phyloP scores from a whole-genome alignment of 495 filamentous ascomycete species.

The Neurospora sp. region DNA sequence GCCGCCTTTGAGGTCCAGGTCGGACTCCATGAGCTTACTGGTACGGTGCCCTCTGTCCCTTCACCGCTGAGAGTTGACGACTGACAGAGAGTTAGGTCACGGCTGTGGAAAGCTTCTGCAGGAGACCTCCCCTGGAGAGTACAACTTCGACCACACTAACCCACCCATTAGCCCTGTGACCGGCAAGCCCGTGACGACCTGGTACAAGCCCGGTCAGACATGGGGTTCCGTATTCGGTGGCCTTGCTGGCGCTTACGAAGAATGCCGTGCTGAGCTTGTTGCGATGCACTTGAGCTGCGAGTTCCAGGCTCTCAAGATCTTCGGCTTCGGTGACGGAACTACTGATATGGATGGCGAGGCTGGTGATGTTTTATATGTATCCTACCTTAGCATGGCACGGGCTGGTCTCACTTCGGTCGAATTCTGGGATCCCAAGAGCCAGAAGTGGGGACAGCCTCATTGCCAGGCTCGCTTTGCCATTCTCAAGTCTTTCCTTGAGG shows the following conservation, averaged over 20 bases:
- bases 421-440: constrained; percentile 75
- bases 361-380: constrained; percentile 73
- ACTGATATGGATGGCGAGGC: constrained; percentile 62
- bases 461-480: constrained; percentile 93
- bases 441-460: constrained; percentile 92
- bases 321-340: constrained; percentile 74
- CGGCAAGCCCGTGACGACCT: constrained; percentile 65
- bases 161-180: constrained; percentile 76
- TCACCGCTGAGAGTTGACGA: background rate
- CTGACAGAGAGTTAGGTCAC: constrained; percentile 34
- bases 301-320: constrained; percentile 78
- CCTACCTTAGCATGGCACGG: constrained; percentile 86
- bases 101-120: constrained; percentile 93
- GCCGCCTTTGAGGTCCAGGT: constrained; percentile 91
- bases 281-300: constrained; percentile 91
- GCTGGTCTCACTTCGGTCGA: constrained; percentile 79
- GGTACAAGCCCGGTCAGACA: constrained; percentile 89
- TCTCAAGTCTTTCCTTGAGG: constrained; percentile 72
- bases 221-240: constrained; percentile 89
- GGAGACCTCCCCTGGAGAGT: constrained; percentile 69
- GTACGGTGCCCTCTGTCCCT: constrained; percentile 17
- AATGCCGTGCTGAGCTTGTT: constrained; percentile 66
- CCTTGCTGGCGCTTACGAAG: constrained; percentile 76
- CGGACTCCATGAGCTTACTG: constrained; percentile 88
- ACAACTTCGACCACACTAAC: constrained; percentile 74